These are phyloP conservation scores for Cyberlindnera americana DNA, from an alignment of 805 yeast genomes.

Conservation along the genomic window DNA sequence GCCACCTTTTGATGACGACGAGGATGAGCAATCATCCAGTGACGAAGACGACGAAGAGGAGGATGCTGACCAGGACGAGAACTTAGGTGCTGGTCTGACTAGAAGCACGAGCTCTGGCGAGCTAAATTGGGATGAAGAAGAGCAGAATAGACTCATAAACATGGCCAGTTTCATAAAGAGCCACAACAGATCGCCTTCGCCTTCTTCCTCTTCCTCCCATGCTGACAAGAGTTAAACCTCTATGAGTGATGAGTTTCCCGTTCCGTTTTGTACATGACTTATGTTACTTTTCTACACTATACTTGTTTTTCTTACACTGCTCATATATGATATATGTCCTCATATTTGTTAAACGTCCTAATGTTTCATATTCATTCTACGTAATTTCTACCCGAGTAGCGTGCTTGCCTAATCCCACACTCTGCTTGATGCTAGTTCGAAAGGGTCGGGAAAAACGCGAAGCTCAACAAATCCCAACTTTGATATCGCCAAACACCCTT, in stretches of 20 bases:
- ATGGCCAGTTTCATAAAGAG: constrained; percentile 30
- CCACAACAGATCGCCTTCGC: constrained; percentile 12
- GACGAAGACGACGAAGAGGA: constrained; percentile 26
- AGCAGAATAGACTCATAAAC: constrained; percentile 29
- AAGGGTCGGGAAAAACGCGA: too few species aligned
- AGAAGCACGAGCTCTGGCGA: constrained; percentile 37
- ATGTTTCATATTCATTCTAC: constrained; percentile 1
- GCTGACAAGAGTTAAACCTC: constrained; percentile 7
- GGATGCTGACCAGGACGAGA: constrained; percentile 33
- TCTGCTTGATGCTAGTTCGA: too few species aligned
- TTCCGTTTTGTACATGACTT: background rate
- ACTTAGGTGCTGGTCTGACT: constrained; percentile 31
- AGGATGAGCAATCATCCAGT: constrained; percentile 20
- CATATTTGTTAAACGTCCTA: constrained; percentile 1
- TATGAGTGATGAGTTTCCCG: constrained; percentile 3
- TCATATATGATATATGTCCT: too few species aligned
- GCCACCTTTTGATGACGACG: constrained; percentile 23
- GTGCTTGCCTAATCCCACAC: too few species aligned
- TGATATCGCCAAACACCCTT: too few species aligned
- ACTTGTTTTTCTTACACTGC: too few species aligned
- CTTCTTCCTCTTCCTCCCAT: background rate
- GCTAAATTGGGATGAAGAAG: constrained; percentile 32
- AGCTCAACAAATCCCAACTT: too few species aligned
- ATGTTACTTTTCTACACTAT: too few species aligned
- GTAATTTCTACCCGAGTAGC: background rate